phyloP scores from a whole-genome alignment of 257 asterid genomes.

The Salvia rosmarinus region DNA sequence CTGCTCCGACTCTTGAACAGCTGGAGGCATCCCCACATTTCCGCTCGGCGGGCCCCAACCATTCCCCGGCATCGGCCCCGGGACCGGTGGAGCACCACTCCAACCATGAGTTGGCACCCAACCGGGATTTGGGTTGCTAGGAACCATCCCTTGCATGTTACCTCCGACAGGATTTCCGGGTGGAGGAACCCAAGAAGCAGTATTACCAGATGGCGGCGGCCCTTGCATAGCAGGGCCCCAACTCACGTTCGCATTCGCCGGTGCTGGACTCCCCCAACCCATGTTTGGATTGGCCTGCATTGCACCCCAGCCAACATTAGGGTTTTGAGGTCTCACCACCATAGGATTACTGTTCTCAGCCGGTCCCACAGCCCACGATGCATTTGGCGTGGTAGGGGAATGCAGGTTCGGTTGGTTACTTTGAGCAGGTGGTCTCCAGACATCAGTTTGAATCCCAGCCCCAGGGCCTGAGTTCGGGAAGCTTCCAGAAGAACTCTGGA shows the following conservation, averaged over 20 bases:
- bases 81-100: slow-evolving; percentile 47
- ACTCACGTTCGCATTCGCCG: slow-evolving; percentile 51
- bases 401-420: slow-evolving; percentile 61
- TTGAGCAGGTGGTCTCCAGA: slow-evolving; percentile 65
- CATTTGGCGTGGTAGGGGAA: slow-evolving; percentile 48
- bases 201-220: slow-evolving; percentile 46
- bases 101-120: slow-evolving; percentile 60
- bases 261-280: slow-evolving; percentile 67
- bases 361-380: slow-evolving; percentile 59
- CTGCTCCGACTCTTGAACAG: slow-evolving; percentile 47
- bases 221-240: slow-evolving; percentile 62
- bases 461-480: slow-evolving; percentile 50
- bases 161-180: slow-evolving; percentile 43
- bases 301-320: slow-evolving; percentile 63
- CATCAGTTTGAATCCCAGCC: slow-evolving; percentile 61
- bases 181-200: slow-evolving; percentile 63
- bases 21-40: slow-evolving; percentile 49
- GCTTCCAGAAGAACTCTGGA: slow-evolving; percentile 56
- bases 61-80: slow-evolving; percentile 48
- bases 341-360: slow-evolving; percentile 46
- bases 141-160: slow-evolving; percentile 35
- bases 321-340: slow-evolving; percentile 51
- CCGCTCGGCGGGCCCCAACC: slow-evolving; percentile 61
- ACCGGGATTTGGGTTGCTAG: slow-evolving; percentile 51
- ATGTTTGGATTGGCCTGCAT: slow-evolving; percentile 58